These are phyloP conservation scores for Podospora australis DNA, from an alignment of 495 filamentous ascomycete genomes.

Conservation along the genomic window DNA sequence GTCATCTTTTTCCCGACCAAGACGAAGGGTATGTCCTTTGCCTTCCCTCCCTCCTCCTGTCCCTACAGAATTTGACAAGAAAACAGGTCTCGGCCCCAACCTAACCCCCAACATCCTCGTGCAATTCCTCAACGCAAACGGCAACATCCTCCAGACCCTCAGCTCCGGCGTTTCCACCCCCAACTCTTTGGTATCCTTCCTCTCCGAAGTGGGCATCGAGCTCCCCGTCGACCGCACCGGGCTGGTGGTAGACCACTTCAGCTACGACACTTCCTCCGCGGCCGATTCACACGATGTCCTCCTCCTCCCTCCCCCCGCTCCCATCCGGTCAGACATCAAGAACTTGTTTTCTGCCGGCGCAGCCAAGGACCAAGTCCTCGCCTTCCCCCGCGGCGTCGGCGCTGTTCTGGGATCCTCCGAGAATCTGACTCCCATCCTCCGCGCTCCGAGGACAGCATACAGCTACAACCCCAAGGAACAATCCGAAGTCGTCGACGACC, in stretches of 20 bases:
- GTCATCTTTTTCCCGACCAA: conserved; percentile 79
- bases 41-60: neutral
- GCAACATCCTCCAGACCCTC: conserved; percentile 88
- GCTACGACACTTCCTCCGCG: conserved; percentile 72
- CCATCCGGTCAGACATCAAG: conserved; percentile 62
- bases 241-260: conserved; percentile 90
- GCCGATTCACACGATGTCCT: conserved; percentile 84
- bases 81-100: conserved; percentile 80
- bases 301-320: conserved; percentile 58
- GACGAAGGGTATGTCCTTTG: conserved; percentile 63
- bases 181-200: conserved; percentile 72
- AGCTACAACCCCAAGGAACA: conserved; percentile 93
- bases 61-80: conserved; percentile 30
- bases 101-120: conserved; percentile 81
- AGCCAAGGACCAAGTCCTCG: conserved; percentile 47
- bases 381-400: conserved; percentile 72
- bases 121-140: conserved; percentile 83
- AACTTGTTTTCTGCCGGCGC: conserved; percentile 69
- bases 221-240: conserved; percentile 77
- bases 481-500: conserved; percentile 58
- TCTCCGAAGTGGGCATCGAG: conserved; percentile 86
- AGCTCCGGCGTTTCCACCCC: conserved; percentile 67
- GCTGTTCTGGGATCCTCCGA: conserved; percentile 71
- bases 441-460: conserved; percentile 77
- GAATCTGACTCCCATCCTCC: conserved; percentile 73